These are phyloP conservation scores for Canavalia gladiata DNA, from an alignment of 306 rosid species.

Conservation along the genomic window DNA sequence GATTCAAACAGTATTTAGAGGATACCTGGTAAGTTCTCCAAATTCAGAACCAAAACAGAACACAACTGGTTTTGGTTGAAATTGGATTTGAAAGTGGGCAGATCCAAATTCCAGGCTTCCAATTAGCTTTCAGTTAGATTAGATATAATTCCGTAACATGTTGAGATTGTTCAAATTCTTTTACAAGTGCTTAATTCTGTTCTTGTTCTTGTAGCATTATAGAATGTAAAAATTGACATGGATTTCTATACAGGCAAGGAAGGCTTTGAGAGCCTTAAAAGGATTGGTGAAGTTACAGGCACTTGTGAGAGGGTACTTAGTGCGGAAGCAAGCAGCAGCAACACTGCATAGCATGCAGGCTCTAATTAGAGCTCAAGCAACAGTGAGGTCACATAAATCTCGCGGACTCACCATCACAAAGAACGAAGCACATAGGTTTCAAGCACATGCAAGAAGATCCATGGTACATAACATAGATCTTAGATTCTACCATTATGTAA, in stretches of 20 bases:
- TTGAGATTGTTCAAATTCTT: background rate
- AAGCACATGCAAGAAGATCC: slow-evolving; percentile 70
- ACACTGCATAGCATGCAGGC: slow-evolving; percentile 94
- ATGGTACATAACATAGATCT: slow-evolving; percentile 58
- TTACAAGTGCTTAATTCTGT: too few species aligned
- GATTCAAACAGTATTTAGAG: slow-evolving; percentile 86
- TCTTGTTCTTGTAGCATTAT: background rate
- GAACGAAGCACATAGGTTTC: slow-evolving; percentile 58
- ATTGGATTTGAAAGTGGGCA: slow-evolving; percentile 16
- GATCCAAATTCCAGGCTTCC: slow-evolving; percentile 12
- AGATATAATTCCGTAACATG: background rate
- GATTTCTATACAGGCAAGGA: slow-evolving; percentile 72
- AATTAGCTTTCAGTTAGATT: background rate
- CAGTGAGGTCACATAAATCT: slow-evolving; percentile 79
- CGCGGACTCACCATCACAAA: slow-evolving; percentile 46
- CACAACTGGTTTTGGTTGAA: slow-evolving; percentile 1
- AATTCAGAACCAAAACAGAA: background rate
- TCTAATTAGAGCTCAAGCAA: slow-evolving; percentile 90
- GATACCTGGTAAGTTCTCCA: slow-evolving; percentile 66
- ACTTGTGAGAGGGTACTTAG: slow-evolving; percentile 86
- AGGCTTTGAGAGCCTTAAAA: slow-evolving; percentile 87
- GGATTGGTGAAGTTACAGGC: slow-evolving; percentile 95
- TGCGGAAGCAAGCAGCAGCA: slow-evolving; percentile 88
- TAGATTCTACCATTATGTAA: slow-evolving; percentile 6
- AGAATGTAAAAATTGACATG: background rate